phyloP scores from a whole-genome alignment of 306 rosid genomes.

The Psophocarpus tetragonolobus region DNA sequence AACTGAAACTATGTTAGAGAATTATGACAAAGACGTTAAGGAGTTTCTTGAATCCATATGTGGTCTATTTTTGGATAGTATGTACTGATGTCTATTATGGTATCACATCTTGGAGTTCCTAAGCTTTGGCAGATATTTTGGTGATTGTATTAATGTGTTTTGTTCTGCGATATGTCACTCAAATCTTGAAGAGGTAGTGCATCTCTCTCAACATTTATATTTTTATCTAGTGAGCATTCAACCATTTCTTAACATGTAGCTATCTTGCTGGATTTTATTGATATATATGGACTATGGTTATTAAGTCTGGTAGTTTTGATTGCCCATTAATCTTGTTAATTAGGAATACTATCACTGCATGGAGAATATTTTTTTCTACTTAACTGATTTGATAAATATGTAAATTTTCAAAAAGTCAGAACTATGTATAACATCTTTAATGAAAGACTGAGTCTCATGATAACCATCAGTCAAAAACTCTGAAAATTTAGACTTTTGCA shows the following conservation, averaged over 20 bases:
- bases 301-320: slow-evolving; percentile 9
- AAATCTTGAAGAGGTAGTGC: slow-evolving; percentile 64
- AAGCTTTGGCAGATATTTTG: slow-evolving; percentile 56
- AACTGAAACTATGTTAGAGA: slow-evolving; percentile 12
- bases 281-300: background rate
- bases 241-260: slow-evolving; percentile 10
- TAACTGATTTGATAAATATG: background rate
- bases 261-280: background rate
- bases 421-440: background rate
- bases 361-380: background rate
- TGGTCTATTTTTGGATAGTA: too few species aligned
- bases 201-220: slow-evolving; percentile 14
- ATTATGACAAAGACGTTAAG: background rate
- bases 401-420: background rate
- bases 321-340: slow-evolving; percentile 7
- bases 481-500: background rate
- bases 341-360: background rate
- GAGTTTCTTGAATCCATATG: slow-evolving; percentile 4
- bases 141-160: slow-evolving; percentile 79
- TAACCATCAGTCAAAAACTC: background rate
- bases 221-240: background rate
- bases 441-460: background rate
- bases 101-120: slow-evolving; percentile 49
- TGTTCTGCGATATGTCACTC: slow-evolving; percentile 49
- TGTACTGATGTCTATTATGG: slow-evolving; percentile 17